These are phyloP conservation scores for Moesziomyces sp. DNA, from an alignment of 1,284 basidiomycete genomes.

Conservation along the genomic window DNA sequence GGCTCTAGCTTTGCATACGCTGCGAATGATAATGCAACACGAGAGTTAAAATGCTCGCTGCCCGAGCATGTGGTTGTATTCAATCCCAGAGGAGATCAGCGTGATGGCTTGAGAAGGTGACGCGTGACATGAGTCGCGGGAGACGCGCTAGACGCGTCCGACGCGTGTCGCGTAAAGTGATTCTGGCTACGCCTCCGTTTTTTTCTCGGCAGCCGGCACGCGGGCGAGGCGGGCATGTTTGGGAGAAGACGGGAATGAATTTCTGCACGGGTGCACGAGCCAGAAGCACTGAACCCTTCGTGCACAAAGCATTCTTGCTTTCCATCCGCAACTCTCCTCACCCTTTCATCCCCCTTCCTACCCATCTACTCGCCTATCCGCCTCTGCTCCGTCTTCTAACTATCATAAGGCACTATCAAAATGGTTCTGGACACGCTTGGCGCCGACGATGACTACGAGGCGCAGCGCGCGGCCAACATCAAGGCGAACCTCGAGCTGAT, in stretches of 20 bases:
- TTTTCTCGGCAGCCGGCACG: neutral
- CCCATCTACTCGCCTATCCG: too few species aligned
- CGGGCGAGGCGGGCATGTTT: neutral
- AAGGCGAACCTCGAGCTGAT: conserved; percentile 38
- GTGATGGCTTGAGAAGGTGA: neutral
- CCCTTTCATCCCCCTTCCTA: too few species aligned
- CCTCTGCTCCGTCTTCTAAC: neutral
- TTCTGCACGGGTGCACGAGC: neutral
- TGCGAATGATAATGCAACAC: neutral
- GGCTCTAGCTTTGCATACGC: conserved; percentile 5
- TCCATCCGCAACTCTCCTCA: too few species aligned
- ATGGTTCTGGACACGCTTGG: conserved; percentile 10
- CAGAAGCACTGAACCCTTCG: too few species aligned
- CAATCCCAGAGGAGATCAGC: too few species aligned
- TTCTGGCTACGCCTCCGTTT: neutral
- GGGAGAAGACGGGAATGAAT: neutral
- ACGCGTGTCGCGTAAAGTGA: neutral
- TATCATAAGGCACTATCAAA: neutral
- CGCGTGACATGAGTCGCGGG: too few species aligned
- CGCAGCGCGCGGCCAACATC: conserved; percentile 27
- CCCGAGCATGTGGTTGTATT: neutral
- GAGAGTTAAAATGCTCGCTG: neutral
- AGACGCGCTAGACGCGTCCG: neutral
- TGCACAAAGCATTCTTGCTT: too few species aligned
- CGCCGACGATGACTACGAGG: conserved; percentile 26